These are phyloP conservation scores for Xylaria sp. DNA, from an alignment of 2,329 filamentous ascomycete species.

Conservation along the genomic window DNA sequence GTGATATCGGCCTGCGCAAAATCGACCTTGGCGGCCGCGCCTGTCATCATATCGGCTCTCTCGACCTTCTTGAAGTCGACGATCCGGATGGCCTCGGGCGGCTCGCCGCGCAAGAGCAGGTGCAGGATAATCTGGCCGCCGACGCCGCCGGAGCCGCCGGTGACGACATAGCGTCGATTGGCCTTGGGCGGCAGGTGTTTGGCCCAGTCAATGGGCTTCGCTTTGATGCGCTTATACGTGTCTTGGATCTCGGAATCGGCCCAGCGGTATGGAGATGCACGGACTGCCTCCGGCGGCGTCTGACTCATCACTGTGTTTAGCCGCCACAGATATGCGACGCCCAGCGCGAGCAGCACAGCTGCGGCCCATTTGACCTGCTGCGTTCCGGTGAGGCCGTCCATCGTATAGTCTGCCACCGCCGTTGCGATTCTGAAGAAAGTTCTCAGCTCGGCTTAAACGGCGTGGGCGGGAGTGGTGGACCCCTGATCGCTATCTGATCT, in stretches of 20 bases:
- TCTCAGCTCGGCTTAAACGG: background rate
- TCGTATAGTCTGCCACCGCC: conserved; percentile 1
- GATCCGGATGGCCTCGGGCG: conserved; percentile 59
- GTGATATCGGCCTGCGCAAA: conserved; percentile 60
- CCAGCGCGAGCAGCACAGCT: conserved; percentile 37
- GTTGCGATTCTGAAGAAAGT: conserved; percentile 6
- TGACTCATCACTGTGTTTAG: conserved; percentile 50
- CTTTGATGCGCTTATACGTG: conserved; percentile 49
- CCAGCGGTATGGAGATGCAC: conserved; percentile 49
- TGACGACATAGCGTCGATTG: conserved; percentile 53
- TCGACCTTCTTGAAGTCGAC: conserved; percentile 58
- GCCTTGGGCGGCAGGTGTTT: conserved; percentile 50
- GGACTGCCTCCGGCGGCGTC: conserved; percentile 47
- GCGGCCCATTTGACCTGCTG: conserved; percentile 33
- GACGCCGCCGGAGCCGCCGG: conserved; percentile 57
- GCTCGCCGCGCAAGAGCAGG: conserved; percentile 59
- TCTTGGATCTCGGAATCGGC: conserved; percentile 47
- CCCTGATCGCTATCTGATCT: conserved; percentile 1
- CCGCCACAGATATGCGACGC: conserved; percentile 45
- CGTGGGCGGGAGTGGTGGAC: conserved; percentile 4
- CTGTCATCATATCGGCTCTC: conserved; percentile 53
- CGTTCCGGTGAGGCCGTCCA: conserved; percentile 32
- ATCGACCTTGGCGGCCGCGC: conserved; percentile 50
- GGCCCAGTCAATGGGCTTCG: conserved; percentile 47
- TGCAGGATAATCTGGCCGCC: conserved; percentile 62